Base-by-base conservation (phyloP, 306 rosid species). In the Glycine soja region DNA sequence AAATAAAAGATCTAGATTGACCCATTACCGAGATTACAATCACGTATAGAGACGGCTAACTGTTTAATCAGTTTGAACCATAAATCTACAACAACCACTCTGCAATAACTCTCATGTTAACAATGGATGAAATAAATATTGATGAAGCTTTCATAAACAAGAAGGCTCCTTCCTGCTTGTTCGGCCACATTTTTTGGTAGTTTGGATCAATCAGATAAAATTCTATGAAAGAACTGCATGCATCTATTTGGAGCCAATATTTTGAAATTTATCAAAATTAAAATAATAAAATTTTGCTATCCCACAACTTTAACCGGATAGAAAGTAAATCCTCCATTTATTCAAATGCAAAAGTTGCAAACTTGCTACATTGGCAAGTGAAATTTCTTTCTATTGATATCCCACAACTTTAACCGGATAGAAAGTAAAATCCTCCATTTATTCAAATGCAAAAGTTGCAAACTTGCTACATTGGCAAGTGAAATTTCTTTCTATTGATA, bases 401-500 rank as follows among this genome's bases (percentile, higher is more conserved):
- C 30, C 54, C 46, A 56, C 53, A 77, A 16, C 5, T 36, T 77
- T 76, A 63, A 67, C 57, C n/a, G 45, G 73, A 81, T 43, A 69
- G 59, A 59, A 70, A 75, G 45, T 38, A 42, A 61, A n/a, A 46
- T 61, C 58, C 50, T 46, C 30, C 82, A 77, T 75, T 89, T 89
- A 87, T 89, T 92, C 76, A 82, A 71, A 88, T 83, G 56, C 80
- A 82, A 58, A 74, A 83, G 86, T 81, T 81, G 36, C 86, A 86
- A 80, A 76, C 75, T 86, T 75, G 50, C 71, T 47, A 58, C 34
- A 52, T 62, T 52, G 51, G 79, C 47, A 83, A 79, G 83, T 80
- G 70, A 58, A 78, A 19, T 70, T 76, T 77, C 42, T 74, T 76
- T 72, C 62, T 56, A 36, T 82, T 69, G 62, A 24, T 19, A 71